phyloP scores from a whole-genome alignment of 345 rosid species.

The Mercurialis annua region DNA sequence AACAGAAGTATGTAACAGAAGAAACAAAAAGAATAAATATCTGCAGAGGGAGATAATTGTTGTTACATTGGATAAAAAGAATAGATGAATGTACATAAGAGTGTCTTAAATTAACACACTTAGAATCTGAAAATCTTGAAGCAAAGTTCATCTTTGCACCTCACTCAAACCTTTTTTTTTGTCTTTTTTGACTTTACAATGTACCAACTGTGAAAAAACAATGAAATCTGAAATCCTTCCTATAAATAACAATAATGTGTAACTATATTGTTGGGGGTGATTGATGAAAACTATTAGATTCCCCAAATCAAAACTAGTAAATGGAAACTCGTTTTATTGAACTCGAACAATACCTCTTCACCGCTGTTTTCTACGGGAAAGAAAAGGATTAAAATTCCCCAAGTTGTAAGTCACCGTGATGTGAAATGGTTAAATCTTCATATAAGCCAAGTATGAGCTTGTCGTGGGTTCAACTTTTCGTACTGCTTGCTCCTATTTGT shows the following conservation, averaged over 20 bases:
- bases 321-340: slow-evolving; percentile 25
- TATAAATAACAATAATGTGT: slow-evolving; percentile 27
- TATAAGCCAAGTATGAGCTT: slow-evolving; percentile 1
- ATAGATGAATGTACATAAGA: background rate
- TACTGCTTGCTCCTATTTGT: background rate
- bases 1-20: background rate
- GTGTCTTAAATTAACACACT: background rate
- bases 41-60: background rate
- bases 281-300: slow-evolving; percentile 9
- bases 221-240: slow-evolving; percentile 19
- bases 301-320: slow-evolving; percentile 15
- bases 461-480: background rate
- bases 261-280: slow-evolving; percentile 14
- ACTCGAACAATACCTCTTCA: slow-evolving; percentile 14
- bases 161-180: slow-evolving; percentile 22
- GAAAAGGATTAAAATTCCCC: slow-evolving; percentile 11
- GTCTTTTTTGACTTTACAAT: slow-evolving; percentile 27
- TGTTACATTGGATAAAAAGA: background rate
- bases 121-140: slow-evolving; percentile 9
- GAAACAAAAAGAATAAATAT: background rate
- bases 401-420: slow-evolving; percentile 6
- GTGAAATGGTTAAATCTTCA: background rate
- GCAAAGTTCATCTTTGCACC: slow-evolving; percentile 9
- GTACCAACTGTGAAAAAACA: slow-evolving; percentile 17
- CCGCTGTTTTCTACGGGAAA: slow-evolving; percentile 10